Percentiles rank a stretch among this genome's conserved stretches.
These are phyloP conservation scores for Apocynum venetum DNA, from an alignment of 257 asterid genomes.

Conservation along the genomic window DNA sequence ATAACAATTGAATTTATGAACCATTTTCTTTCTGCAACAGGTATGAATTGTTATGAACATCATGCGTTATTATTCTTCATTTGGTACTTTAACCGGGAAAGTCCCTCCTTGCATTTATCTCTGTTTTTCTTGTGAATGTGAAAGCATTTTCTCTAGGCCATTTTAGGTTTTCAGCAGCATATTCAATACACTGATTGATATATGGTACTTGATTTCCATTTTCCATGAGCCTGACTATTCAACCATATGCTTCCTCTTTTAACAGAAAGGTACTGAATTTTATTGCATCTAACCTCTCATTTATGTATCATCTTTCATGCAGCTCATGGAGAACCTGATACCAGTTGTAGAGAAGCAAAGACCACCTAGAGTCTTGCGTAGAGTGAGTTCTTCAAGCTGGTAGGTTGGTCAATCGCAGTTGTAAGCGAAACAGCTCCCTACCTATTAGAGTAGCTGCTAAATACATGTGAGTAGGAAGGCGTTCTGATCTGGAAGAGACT, in stretches of 20 bases:
- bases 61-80: too few relatives aligned
- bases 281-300: not conserved
- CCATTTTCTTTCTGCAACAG: not conserved
- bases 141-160: not conserved
- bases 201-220: not conserved
- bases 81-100: too few relatives aligned
- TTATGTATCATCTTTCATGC: constrained; percentile 16
- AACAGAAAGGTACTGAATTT: not conserved
- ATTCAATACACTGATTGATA: not conserved
- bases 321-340: constrained; percentile 70
- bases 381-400: constrained; percentile 46
- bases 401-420: constrained; percentile 25
- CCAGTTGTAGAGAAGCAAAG: constrained; percentile 57
- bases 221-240: not conserved
- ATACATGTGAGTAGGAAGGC: not conserved
- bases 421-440: constrained; percentile 20
- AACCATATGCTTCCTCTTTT: not conserved
- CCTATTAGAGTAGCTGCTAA: constrained; percentile 4
- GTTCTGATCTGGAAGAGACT: not conserved
- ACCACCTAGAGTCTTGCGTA: constrained; percentile 51
- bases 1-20: too few relatives aligned
- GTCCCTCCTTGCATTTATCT: not conserved
- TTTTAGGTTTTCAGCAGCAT: not conserved
- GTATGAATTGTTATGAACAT: not conserved
- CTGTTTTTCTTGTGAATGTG: not conserved